Percentiles rank a stretch among this genome's conserved stretches.
phyloP scores from a whole-genome alignment of 192 early-diverging fungal species.

The Linnemannia hyalina region DNA sequence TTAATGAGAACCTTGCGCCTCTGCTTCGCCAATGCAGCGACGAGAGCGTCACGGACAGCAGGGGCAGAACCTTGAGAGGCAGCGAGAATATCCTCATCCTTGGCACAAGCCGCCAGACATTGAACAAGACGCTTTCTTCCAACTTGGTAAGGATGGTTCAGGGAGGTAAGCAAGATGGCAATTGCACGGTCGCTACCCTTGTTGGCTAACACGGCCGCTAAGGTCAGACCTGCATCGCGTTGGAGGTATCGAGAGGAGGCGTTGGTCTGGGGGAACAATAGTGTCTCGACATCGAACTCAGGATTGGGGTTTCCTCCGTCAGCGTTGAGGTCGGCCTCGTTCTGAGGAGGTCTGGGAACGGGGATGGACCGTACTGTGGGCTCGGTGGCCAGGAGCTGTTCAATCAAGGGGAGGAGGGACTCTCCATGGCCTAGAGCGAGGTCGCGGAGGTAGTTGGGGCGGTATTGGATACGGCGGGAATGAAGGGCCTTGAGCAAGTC shows the following conservation, averaged over 20 bases:
- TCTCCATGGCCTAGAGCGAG: conserved; percentile 13
- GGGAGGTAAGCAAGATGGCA: conserved; percentile 10
- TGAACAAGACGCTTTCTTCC: conserved; percentile 34
- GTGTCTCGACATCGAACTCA: conserved; percentile 12
- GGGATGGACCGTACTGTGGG: conserved; percentile 14
- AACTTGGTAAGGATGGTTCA: conserved; percentile 37
- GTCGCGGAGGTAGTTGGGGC: conserved; percentile 17
- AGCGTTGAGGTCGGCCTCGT: conserved; percentile 25
- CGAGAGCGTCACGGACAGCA: conserved; percentile 30
- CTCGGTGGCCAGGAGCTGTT: conserved; percentile 21
- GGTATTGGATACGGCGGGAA: conserved; percentile 21
- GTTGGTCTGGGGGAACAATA: conserved; percentile 37
- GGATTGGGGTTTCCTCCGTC: conserved; percentile 47
- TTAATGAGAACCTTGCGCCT: conserved; percentile 31
- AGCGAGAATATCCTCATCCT: conserved; percentile 33
- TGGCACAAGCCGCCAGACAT: conserved; percentile 22
- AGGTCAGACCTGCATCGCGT: conserved; percentile 10
- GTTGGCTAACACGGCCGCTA: conserved; percentile 28
- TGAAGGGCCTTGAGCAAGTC: conserved; percentile 22
- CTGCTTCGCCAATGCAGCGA: conserved; percentile 7
- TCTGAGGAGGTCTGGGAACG: conserved; percentile 7
- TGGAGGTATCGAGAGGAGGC: conserved; percentile 41
- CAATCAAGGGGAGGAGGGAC: conserved; percentile 19
- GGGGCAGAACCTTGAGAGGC: conserved; percentile 18
- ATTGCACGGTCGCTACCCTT: conserved; percentile 10